Conservation (phyloP, 2,329 filamentous ascomycete species). For the Talaromyces sp. region DNA sequence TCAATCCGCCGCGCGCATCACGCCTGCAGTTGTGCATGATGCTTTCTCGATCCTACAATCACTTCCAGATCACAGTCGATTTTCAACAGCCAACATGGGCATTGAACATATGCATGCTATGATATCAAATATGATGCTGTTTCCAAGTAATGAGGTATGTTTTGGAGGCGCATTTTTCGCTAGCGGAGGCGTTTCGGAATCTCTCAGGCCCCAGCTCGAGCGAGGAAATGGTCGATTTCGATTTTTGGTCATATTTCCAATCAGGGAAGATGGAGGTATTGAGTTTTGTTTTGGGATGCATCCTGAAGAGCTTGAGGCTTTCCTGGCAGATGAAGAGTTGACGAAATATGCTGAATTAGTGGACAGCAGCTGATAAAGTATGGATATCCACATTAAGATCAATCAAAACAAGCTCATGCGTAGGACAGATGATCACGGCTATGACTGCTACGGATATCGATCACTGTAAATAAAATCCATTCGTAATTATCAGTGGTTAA, state of each 20-base stretch:
- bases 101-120: conserved; percentile 14
- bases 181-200: neutral
- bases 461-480: too few species aligned
- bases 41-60: conserved; percentile 10
- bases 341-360: conserved; percentile 6
- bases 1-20: conserved; percentile 11
- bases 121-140: conserved; percentile 12
- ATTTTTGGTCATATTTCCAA: conserved; percentile 7
- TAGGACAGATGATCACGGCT: too few species aligned
- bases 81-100: conserved; percentile 12
- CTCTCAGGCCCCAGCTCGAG: conserved; percentile 8
- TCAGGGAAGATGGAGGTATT: conserved; percentile 6
- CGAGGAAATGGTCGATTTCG: conserved; percentile 11
- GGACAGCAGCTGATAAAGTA: neutral
- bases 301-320: conserved; percentile 7
- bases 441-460: too few species aligned
- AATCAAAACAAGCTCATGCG: too few species aligned
- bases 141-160: neutral
- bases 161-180: conserved; percentile 6
- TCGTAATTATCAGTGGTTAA: too few species aligned
- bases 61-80: conserved; percentile 9
- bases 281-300: conserved; percentile 8
- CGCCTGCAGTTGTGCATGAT: conserved; percentile 3
- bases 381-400: too few species aligned
- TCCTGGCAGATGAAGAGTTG: conserved; percentile 1